Evolutionary conservation across 169 alveolate genomes (phyloP).

Genomic region (Plasmodium gaboni): DNA sequence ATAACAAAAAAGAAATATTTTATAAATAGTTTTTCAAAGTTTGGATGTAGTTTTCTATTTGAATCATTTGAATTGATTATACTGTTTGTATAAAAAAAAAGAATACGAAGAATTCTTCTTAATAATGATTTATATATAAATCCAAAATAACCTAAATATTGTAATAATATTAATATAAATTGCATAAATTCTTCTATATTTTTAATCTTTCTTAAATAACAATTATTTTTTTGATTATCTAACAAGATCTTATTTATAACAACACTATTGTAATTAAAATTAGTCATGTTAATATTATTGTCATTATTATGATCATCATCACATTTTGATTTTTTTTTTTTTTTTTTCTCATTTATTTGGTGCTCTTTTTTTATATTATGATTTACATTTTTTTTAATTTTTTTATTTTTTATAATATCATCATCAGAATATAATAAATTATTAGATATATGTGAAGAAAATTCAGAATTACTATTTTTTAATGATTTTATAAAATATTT

Average conservation of each 20-base stretch:
- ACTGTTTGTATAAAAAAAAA: conserved; percentile 14
- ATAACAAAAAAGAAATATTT: conserved; percentile 19
- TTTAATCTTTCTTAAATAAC: conserved; percentile 28
- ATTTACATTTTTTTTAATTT: not conserved
- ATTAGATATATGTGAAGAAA: too few relatives aligned
- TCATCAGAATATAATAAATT: too few relatives aligned
- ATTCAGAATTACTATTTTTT: too few relatives aligned
- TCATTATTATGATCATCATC: not conserved
- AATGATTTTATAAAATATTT: too few relatives aligned
- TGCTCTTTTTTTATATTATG: not conserved
- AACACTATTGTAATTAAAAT: not conserved
- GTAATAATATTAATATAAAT: not conserved
- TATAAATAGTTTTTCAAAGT: conserved; percentile 24
- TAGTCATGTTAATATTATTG: not conserved
- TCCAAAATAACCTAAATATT: conserved; percentile 39
- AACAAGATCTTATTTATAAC: conserved; percentile 2
- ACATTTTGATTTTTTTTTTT: not conserved
- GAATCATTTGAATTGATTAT: not conserved
- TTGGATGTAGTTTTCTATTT: not conserved
- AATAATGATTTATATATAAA: conserved; percentile 17
- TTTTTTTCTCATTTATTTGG: not conserved
- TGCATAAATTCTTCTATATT: conserved; percentile 27
- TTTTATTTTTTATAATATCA: too few relatives aligned
- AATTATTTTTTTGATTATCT: not conserved
- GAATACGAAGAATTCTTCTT: conserved; percentile 4